Conservation (phyloP, 225 moss, liverwort and hornwort genomes). For the Straminergon stramineum region DNA sequence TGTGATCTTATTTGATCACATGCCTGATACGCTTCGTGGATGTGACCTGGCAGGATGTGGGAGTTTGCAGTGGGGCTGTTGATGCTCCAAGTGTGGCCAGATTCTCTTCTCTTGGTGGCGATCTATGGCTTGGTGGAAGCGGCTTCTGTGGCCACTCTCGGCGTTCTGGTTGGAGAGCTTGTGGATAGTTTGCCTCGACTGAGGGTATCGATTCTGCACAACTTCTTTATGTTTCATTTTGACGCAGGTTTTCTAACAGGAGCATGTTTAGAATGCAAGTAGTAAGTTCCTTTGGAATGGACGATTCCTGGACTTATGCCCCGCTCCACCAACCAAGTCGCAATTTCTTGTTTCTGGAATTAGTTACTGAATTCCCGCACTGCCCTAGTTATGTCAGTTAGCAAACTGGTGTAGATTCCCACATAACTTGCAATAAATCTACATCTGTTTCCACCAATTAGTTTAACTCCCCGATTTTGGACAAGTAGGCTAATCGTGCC, state of each 20-base stretch:
- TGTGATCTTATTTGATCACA: background rate
- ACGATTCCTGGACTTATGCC: background rate
- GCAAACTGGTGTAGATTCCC: background rate
- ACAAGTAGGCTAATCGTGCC: background rate
- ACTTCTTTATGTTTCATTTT: background rate
- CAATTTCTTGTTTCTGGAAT: background rate
- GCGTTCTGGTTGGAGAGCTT: conserved; percentile 75
- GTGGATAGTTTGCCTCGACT: conserved; percentile 73
- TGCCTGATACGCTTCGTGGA: background rate
- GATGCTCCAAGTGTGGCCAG: conserved; percentile 80
- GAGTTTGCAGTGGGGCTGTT: conserved; percentile 88
- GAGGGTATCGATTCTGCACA: conserved; percentile 30
- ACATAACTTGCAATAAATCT: background rate
- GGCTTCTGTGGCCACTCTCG: conserved; percentile 66
- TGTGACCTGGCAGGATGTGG: conserved; percentile 70
- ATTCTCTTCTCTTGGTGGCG: conserved; percentile 79
- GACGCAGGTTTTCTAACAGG: background rate
- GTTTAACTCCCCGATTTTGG: background rate
- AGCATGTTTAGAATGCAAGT: background rate
- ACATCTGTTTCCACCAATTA: background rate
- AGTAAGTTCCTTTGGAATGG: background rate
- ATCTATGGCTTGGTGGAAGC: conserved; percentile 83
- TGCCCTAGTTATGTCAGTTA: background rate
- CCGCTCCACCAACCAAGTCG: background rate
- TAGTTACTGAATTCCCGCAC: background rate